Evolutionary conservation across 176 grass and related monocot species (phyloP).

Genomic region (Aegilops longissima): DNA sequence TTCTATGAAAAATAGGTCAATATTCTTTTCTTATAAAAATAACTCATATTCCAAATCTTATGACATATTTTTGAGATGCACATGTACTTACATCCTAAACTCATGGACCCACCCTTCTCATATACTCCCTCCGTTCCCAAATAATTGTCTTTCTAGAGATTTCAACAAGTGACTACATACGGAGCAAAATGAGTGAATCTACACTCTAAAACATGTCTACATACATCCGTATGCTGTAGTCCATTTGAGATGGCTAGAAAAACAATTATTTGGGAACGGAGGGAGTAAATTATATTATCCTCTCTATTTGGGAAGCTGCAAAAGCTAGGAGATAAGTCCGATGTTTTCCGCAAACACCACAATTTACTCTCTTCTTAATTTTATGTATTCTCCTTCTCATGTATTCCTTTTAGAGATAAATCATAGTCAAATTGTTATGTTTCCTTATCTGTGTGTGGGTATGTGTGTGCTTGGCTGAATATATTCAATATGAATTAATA

Average conservation of each 20-base stretch:
- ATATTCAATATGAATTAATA: background rate
- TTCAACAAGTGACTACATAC: too few species aligned
- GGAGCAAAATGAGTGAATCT: too few species aligned
- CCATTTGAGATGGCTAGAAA: too few species aligned
- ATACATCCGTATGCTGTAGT: too few species aligned
- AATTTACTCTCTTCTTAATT: background rate
- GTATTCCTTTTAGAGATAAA: background rate
- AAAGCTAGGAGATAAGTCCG: background rate
- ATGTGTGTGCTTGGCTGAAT: background rate
- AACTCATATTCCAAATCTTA: too few species aligned
- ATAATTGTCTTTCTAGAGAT: too few species aligned
- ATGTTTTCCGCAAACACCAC: background rate
- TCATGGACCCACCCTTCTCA: background rate
- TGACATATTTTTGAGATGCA: too few species aligned
- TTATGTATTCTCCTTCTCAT: background rate
- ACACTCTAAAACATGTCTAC: too few species aligned
- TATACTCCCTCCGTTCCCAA: too few species aligned
- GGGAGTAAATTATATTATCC: background rate
- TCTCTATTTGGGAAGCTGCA: background rate
- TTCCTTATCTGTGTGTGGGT: background rate
- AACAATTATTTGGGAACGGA: too few species aligned
- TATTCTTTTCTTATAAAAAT: background rate
- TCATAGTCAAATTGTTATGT: background rate
- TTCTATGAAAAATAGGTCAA: background rate
- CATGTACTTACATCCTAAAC: background rate